Conservation (phyloP, 805 yeast genomes). For the Clavispora vitiphila region DNA sequence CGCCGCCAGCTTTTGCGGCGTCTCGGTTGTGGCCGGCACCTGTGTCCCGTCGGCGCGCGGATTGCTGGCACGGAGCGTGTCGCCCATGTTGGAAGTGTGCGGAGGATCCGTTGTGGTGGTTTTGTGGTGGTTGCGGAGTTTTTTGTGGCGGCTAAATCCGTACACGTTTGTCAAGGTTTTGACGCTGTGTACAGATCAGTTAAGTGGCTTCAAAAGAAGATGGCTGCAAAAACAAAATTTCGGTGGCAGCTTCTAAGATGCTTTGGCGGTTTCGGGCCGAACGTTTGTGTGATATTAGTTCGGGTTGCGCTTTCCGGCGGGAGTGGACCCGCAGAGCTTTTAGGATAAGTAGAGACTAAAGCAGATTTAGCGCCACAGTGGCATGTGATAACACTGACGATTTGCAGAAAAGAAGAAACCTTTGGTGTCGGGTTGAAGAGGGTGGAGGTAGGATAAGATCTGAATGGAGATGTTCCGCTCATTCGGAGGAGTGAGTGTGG, state of each 20-base stretch:
- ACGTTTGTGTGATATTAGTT: no score
- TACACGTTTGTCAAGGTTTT: neutral
- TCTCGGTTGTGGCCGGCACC: neutral
- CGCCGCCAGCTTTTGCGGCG: slow-evolving; percentile 4
- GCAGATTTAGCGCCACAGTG: neutral
- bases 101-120: neutral
- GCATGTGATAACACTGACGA: neutral
- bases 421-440: no score
- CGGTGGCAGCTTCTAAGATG: no score
- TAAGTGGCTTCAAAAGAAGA: no score
- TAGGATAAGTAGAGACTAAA: no score
- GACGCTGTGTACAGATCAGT: no score
- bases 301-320: no score
- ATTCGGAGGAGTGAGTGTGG: neutral
- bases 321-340: no score
- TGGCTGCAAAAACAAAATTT: no score
- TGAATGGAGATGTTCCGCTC: neutral
- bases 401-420: no score
- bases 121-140: slow-evolving; percentile 1
- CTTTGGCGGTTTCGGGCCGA: no score
- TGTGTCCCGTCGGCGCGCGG: slow-evolving; percentile 1
- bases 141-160: neutral
- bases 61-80: slow-evolving; percentile 9
- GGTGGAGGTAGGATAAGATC: neutral
- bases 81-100: slow-evolving; percentile 8